Evolutionary conservation across 2,329 filamentous ascomycete species (phyloP).

Genomic region (Apiospora saccharicola): DNA sequence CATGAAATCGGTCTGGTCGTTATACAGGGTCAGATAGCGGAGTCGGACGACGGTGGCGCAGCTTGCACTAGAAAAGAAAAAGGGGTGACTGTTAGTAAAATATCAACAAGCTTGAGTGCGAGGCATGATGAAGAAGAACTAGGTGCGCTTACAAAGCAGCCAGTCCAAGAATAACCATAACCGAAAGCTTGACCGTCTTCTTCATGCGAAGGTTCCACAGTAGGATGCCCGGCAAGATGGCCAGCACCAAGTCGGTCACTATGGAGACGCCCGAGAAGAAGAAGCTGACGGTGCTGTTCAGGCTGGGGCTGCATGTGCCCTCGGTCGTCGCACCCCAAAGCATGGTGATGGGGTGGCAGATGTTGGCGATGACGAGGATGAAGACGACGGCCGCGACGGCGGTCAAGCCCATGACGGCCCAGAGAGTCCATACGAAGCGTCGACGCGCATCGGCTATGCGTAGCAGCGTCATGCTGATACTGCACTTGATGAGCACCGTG

Average conservation of each 20-base stretch:
- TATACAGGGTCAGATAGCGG: slow-evolving; percentile 50
- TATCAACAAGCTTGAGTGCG: not conserved
- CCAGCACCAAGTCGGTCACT: slow-evolving; percentile 44
- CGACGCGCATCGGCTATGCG: slow-evolving; percentile 42
- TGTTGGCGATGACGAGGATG: slow-evolving; percentile 40
- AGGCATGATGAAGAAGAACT: not conserved
- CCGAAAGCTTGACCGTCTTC: slow-evolving; percentile 51
- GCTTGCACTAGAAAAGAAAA: slow-evolving; percentile 37
- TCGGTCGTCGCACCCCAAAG: slow-evolving; percentile 39
- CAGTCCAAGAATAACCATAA: slow-evolving; percentile 51
- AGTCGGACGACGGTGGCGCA: slow-evolving; percentile 51
- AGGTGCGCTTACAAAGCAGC: slow-evolving; percentile 48
- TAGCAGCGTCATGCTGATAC: slow-evolving; percentile 41
- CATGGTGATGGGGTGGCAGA: slow-evolving; percentile 42
- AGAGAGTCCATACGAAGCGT: slow-evolving; percentile 38
- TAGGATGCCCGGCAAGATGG: slow-evolving; percentile 47
- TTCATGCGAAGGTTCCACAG: slow-evolving; percentile 53
- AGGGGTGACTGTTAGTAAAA: slow-evolving; percentile 23
- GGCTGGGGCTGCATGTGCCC: slow-evolving; percentile 38
- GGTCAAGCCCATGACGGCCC: slow-evolving; percentile 36
- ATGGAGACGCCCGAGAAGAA: slow-evolving; percentile 47
- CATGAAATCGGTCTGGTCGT: slow-evolving; percentile 49
- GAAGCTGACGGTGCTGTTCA: slow-evolving; percentile 43
- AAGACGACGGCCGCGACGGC: slow-evolving; percentile 37
- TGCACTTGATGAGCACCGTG: slow-evolving; percentile 40